These are phyloP conservation scores for Geotrichum histeridarum DNA, from an alignment of 1,139 yeast species.

Conservation along the genomic window DNA sequence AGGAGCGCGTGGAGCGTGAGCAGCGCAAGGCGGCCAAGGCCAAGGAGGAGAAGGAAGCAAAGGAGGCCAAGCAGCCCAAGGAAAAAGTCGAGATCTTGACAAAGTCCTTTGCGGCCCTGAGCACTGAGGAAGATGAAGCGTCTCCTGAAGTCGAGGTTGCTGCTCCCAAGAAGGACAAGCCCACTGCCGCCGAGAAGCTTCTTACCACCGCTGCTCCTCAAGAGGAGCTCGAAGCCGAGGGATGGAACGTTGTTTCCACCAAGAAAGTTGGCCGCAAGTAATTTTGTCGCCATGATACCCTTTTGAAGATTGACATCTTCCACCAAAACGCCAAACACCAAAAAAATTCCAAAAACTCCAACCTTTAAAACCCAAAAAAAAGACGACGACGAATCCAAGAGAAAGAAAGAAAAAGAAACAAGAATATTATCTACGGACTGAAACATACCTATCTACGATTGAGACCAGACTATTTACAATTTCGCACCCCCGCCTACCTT, in stretches of 20 bases:
- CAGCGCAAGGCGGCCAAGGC: constrained; percentile 23
- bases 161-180: constrained; percentile 27
- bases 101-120: constrained; percentile 54
- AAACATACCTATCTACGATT: neutral
- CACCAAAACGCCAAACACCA: neutral
- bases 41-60: constrained; percentile 21
- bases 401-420: neutral
- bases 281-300: neutral
- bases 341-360: neutral
- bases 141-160: constrained; percentile 40
- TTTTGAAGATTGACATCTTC: neutral
- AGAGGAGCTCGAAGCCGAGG: constrained; percentile 46
- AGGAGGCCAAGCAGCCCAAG: neutral
- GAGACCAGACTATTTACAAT: neutral
- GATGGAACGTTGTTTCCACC: constrained; percentile 57
- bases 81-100: constrained; percentile 20
- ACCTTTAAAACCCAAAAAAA: neutral
- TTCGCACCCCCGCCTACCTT: neutral
- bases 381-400: neutral
- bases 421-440: neutral
- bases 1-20: constrained; percentile 28
- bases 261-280: constrained; percentile 20
- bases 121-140: constrained; percentile 56
- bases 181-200: constrained; percentile 39
- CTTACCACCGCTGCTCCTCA: constrained; percentile 39